These are phyloP conservation scores for Lentinus polychrous DNA, from an alignment of 1,284 basidiomycete genomes.

Conservation along the genomic window DNA sequence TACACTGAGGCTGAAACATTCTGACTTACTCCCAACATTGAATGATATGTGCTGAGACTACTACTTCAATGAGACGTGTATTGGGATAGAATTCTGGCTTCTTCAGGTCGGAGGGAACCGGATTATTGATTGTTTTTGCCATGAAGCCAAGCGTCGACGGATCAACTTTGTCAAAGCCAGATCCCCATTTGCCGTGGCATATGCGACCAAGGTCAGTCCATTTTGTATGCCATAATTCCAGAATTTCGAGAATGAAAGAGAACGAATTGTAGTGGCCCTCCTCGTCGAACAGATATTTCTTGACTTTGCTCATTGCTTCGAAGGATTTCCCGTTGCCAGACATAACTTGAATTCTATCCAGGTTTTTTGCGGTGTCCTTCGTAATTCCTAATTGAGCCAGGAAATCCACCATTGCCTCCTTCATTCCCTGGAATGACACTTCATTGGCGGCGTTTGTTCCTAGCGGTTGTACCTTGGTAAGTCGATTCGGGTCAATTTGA, in stretches of 20 bases:
- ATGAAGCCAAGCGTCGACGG: slow-evolving; percentile 9
- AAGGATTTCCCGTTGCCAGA: slow-evolving; percentile 15
- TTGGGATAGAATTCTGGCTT: slow-evolving; percentile 11
- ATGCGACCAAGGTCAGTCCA: slow-evolving; percentile 12
- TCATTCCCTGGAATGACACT: slow-evolving; percentile 11
- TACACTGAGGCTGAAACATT: no score
- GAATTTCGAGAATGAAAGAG: slow-evolving; percentile 8
- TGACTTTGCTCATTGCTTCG: slow-evolving; percentile 7
- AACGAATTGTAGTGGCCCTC: slow-evolving; percentile 5
- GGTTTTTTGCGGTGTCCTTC: background rate
- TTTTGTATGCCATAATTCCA: slow-evolving; percentile 17
- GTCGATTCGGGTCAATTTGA: slow-evolving; percentile 9
- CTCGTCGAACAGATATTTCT: slow-evolving; percentile 1
- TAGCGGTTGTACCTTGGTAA: slow-evolving; percentile 12
- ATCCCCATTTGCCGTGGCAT: slow-evolving; percentile 4
- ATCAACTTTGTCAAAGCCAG: background rate
- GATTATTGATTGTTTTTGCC: slow-evolving; percentile 3
- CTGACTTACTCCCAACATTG: slow-evolving; percentile 10
- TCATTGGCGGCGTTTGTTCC: slow-evolving; percentile 14
- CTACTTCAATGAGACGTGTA: slow-evolving; percentile 4
- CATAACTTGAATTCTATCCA: background rate
- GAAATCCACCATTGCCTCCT: slow-evolving; percentile 11
- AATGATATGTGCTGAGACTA: slow-evolving; percentile 5
- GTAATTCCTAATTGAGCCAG: slow-evolving; percentile 10
- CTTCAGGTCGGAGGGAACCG: slow-evolving; percentile 2